Percentiles rank a stretch among this genome's conserved stretches.
Conservation (phyloP, 768 basidiomycete species). For the Hirschioporus abietinus region DNA sequence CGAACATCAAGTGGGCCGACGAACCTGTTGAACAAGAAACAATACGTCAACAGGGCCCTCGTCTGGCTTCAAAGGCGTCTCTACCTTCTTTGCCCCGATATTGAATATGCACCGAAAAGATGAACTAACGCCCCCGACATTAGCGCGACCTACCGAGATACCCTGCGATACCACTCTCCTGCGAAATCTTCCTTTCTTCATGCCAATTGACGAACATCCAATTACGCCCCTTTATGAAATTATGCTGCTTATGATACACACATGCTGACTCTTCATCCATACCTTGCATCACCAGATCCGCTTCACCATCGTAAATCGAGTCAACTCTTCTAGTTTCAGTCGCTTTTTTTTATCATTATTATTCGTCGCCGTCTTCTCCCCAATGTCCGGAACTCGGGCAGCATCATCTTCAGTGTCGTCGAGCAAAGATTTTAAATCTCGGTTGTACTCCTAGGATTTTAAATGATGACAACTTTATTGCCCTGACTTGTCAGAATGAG, state of each 20-base stretch:
- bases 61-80: background rate
- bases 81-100: background rate
- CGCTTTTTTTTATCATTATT: slow-evolving; percentile 44
- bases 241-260: background rate
- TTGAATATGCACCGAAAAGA: background rate
- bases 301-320: slow-evolving; percentile 94
- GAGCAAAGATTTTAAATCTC: slow-evolving; percentile 67
- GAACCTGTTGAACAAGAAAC: background rate
- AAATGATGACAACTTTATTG: background rate
- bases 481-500: background rate
- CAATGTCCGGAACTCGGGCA: slow-evolving; percentile 62
- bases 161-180: background rate
- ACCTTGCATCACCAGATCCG: slow-evolving; percentile 57
- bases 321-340: slow-evolving; percentile 81
- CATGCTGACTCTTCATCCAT: background rate
- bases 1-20: background rate
- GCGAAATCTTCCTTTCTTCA: background rate
- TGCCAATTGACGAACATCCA: background rate
- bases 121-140: background rate
- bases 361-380: slow-evolving; percentile 37
- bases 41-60: background rate
- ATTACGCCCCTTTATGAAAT: background rate
- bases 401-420: slow-evolving; percentile 69
- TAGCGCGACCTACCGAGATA: background rate
- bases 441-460: slow-evolving; percentile 64